Percentiles rank a stretch among this genome's conserved stretches.
These are phyloP conservation scores for Rosa hybrid DNA, from an alignment of 331 rosid species.

Conservation along the genomic window DNA sequence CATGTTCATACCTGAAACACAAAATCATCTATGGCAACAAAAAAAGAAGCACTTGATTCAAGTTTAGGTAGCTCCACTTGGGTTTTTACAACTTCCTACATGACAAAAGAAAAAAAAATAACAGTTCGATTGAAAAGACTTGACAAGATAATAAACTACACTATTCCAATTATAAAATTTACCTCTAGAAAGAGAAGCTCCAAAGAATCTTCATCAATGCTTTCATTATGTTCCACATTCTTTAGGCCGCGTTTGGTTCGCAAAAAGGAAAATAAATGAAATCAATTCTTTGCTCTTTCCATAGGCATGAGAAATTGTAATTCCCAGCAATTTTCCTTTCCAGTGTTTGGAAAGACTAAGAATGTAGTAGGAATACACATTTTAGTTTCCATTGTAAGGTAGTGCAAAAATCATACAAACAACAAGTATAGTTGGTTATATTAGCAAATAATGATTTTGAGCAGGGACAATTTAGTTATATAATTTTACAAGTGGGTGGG, in stretches of 20 bases:
- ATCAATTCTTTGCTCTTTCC: too few relatives aligned
- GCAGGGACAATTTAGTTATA: too few relatives aligned
- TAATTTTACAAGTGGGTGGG: too few relatives aligned
- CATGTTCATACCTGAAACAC: constrained; percentile 6
- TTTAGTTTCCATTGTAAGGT: too few relatives aligned
- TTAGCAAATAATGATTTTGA: too few relatives aligned
- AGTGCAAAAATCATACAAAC: too few relatives aligned
- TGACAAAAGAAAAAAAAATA: not conserved
- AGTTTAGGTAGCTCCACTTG: not conserved
- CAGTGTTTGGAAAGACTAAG: too few relatives aligned
- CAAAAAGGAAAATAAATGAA: too few relatives aligned
- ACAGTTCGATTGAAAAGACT: not conserved
- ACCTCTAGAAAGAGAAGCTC: constrained; percentile 5
- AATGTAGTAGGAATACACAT: too few relatives aligned
- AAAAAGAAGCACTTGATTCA: constrained; percentile 7
- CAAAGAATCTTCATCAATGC: not conserved
- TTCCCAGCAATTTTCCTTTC: too few relatives aligned
- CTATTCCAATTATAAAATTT: not conserved
- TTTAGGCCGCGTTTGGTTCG: not conserved
- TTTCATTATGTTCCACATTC: not conserved
- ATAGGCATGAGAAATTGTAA: too few relatives aligned
- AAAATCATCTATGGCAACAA: not conserved
- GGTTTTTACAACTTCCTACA: constrained; percentile 1
- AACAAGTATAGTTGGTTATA: too few relatives aligned
- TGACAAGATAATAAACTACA: not conserved